These are phyloP conservation scores for Lathyrus aphaca DNA, from an alignment of 306 rosid species.

Conservation along the genomic window DNA sequence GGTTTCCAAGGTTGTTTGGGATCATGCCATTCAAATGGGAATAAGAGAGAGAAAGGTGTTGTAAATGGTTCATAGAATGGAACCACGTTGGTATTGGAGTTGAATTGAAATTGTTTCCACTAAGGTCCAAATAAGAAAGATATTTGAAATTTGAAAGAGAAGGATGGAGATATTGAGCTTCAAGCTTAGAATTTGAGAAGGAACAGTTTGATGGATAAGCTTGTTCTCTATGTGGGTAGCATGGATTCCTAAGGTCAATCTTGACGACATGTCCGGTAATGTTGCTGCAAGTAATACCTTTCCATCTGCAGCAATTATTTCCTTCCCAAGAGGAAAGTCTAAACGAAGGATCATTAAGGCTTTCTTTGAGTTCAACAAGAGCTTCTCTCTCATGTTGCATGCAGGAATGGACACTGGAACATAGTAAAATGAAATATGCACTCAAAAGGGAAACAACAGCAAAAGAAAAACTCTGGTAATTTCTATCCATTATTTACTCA, in stretches of 20 bases:
- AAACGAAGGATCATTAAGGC: conserved; percentile 16
- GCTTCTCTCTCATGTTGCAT: conserved; percentile 29
- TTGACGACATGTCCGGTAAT: conserved; percentile 31
- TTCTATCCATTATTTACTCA: background rate
- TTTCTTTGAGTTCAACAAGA: conserved; percentile 22
- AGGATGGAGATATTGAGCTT: conserved; percentile 6
- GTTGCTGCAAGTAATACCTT: conserved; percentile 30
- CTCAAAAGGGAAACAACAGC: background rate
- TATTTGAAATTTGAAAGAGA: conserved; percentile 24
- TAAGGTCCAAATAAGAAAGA: conserved; percentile 36
- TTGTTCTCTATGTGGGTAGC: background rate
- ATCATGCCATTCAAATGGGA: conserved; percentile 26
- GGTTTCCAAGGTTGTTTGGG: conserved; percentile 29
- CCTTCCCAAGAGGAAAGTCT: conserved; percentile 36
- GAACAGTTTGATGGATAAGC: background rate
- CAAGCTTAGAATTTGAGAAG: background rate
- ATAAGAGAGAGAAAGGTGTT: conserved; percentile 20
- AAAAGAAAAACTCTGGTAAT: background rate
- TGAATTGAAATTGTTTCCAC: conserved; percentile 32
- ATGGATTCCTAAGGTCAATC: conserved; percentile 29
- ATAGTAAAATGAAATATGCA: background rate
- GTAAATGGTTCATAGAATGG: background rate
- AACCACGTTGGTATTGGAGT: conserved; percentile 26
- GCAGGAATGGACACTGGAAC: background rate
- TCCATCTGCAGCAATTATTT: conserved; percentile 16